Conservation (phyloP, 805 yeast species). For the Ogataea dorogensis region DNA sequence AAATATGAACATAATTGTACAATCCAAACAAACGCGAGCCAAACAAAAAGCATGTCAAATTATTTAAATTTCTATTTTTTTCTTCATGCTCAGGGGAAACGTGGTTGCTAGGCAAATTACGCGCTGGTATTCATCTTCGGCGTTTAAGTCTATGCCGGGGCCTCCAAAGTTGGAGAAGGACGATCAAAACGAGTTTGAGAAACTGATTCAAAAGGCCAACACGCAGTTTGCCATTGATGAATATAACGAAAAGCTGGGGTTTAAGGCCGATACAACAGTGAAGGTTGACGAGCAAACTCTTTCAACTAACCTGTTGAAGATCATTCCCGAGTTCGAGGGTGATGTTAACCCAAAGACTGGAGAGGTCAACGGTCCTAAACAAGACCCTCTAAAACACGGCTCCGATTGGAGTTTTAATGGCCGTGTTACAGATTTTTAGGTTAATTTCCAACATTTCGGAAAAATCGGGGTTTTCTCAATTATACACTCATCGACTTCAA, state of each 20-base stretch:
- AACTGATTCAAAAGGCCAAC: slow-evolving; percentile 74
- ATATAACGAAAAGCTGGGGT: slow-evolving; percentile 46
- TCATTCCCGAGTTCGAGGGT: slow-evolving; percentile 94
- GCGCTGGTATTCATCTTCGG: slow-evolving; percentile 5
- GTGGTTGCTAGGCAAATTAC: neutral
- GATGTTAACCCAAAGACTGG: slow-evolving; percentile 92
- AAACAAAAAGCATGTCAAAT: slow-evolving; percentile 5
- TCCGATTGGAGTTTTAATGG: slow-evolving; percentile 96
- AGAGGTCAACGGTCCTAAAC: slow-evolving; percentile 96
- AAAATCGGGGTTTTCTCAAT: slow-evolving; percentile 10
- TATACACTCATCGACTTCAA: slow-evolving; percentile 5
- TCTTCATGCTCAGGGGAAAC: slow-evolving; percentile 2
- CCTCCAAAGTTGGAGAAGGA: slow-evolving; percentile 79
- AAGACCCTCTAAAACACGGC: slow-evolving; percentile 81
- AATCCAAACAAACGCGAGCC: slow-evolving; percentile 21
- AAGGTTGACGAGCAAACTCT: slow-evolving; percentile 58
- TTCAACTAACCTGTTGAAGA: slow-evolving; percentile 68
- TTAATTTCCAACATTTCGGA: slow-evolving; percentile 10
- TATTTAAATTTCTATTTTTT: slow-evolving; percentile 1
- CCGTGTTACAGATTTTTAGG: slow-evolving; percentile 87
- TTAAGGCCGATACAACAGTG: slow-evolving; percentile 31
- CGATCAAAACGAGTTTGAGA: slow-evolving; percentile 90
- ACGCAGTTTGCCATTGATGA: slow-evolving; percentile 77
- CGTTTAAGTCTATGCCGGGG: slow-evolving; percentile 33
- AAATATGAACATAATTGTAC: slow-evolving; percentile 54